A percentile compares a stretch with the other conserved stretches of the same genome.
phyloP scores from a whole-genome alignment of 352 stramenopile genomes.

The Globisporangium canariense region DNA sequence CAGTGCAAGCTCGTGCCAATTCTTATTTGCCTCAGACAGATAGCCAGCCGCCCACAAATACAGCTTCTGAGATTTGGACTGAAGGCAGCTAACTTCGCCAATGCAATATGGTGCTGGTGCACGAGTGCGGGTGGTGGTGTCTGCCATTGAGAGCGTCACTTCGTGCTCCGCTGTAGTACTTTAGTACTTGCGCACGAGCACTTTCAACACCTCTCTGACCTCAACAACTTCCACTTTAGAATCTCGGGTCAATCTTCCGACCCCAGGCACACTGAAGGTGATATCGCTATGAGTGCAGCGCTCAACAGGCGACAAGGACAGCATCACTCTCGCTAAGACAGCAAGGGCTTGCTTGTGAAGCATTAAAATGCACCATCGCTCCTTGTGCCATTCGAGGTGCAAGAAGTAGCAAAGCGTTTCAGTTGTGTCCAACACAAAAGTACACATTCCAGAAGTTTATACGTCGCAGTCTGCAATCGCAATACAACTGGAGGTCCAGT shows the following conservation, averaged over 20 bases:
- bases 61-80: not conserved
- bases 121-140: not conserved
- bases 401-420: not conserved
- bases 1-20: not conserved
- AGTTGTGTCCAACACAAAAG: not conserved
- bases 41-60: not conserved
- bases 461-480: not conserved
- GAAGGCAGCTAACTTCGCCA: too few species aligned
- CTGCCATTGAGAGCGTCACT: not conserved
- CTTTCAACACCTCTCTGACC: not conserved
- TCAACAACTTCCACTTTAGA: conserved; percentile 3
- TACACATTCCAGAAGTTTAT: not conserved
- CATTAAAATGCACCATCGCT: not conserved
- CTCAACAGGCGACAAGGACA: too few species aligned
- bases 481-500: not conserved
- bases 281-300: too few species aligned
- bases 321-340: too few species aligned
- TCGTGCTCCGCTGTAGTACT: not conserved
- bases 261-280: not conserved
- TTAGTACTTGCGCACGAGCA: not conserved
- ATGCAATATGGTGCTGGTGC: not conserved
- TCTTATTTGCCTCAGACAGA: not conserved
- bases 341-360: not conserved
- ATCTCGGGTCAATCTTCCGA: not conserved
- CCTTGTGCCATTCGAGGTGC: not conserved